phyloP scores from a whole-genome alignment of 805 yeast species.

The Cephaloascus albidus region DNA sequence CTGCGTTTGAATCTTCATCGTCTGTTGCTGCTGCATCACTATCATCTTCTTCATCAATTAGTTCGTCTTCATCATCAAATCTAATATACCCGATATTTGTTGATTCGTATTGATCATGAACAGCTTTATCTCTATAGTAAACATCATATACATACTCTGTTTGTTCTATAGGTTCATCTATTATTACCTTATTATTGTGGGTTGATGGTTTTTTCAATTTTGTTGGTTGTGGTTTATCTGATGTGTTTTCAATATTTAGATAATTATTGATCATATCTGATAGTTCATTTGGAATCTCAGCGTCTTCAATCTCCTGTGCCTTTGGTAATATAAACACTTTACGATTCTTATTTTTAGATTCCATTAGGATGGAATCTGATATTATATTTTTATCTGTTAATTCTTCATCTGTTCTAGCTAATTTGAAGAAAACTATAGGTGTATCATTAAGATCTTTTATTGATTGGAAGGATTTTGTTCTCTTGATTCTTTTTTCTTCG shows the following conservation, averaged over 20 bases:
- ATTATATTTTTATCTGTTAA: constrained; percentile 1
- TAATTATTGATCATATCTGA: constrained; percentile 67
- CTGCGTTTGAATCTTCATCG: constrained; percentile 85
- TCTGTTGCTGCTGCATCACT: constrained; percentile 34
- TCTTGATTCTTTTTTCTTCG: constrained; percentile 29
- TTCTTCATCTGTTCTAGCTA: constrained; percentile 24
- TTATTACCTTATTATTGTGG: neutral
- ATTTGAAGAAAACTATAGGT: constrained; percentile 17
- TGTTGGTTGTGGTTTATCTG: constrained; percentile 4
- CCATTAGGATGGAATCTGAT: neutral
- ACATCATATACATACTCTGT: constrained; percentile 91
- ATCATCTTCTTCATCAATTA: constrained; percentile 23
- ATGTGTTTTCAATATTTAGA: constrained; percentile 26
- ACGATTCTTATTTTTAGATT: neutral
- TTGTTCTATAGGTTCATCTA: neutral
- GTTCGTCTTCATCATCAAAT: constrained; percentile 41
- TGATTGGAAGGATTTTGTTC: constrained; percentile 14
- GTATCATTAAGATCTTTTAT: constrained; percentile 1
- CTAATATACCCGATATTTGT: constrained; percentile 40
- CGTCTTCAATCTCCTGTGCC: constrained; percentile 13
- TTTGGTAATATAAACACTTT: constrained; percentile 1
- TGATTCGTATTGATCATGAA: constrained; percentile 27
- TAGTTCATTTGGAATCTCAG: constrained; percentile 45
- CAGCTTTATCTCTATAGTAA: constrained; percentile 56
- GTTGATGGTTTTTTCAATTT: constrained; percentile 1